These are phyloP conservation scores for Fusarium sp. DNA, from an alignment of 2,329 filamentous ascomycete species.

Conservation along the genomic window DNA sequence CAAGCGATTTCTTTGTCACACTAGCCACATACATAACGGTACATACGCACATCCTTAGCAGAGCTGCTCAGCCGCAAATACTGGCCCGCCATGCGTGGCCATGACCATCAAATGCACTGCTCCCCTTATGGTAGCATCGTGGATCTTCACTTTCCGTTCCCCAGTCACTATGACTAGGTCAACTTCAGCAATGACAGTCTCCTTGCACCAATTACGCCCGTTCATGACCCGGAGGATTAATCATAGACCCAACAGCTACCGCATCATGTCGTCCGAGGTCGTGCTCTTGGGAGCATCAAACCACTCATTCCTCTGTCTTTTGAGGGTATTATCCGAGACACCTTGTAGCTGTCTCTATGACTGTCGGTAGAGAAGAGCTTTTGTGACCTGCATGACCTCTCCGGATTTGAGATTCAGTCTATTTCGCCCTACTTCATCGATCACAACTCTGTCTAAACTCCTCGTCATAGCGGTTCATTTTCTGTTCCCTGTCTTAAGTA, in stretches of 20 bases:
- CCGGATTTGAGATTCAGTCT: slow-evolving; percentile 16
- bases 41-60: background rate
- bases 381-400: slow-evolving; percentile 19
- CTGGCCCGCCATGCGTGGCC: slow-evolving; percentile 6
- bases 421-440: background rate
- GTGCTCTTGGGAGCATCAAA: background rate
- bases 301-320: background rate
- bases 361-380: slow-evolving; percentile 8
- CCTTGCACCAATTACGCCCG: background rate
- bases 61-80: slow-evolving; percentile 31
- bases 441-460: background rate
- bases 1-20: slow-evolving; percentile 38
- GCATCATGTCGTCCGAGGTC: background rate
- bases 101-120: slow-evolving; percentile 35
- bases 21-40: slow-evolving; percentile 31
- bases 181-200: background rate
- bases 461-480: background rate
- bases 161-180: background rate
- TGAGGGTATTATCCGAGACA: background rate
- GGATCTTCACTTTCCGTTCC: slow-evolving; percentile 26
- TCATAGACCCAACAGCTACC: background rate
- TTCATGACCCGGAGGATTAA: background rate
- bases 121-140: slow-evolving; percentile 22
- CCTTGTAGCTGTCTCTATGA: slow-evolving; percentile 8
- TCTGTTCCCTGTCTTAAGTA: background rate